Evolutionary conservation across 2,329 filamentous ascomycete species (phyloP).

Genomic region (Cylindrodendrum hubeiense): DNA sequence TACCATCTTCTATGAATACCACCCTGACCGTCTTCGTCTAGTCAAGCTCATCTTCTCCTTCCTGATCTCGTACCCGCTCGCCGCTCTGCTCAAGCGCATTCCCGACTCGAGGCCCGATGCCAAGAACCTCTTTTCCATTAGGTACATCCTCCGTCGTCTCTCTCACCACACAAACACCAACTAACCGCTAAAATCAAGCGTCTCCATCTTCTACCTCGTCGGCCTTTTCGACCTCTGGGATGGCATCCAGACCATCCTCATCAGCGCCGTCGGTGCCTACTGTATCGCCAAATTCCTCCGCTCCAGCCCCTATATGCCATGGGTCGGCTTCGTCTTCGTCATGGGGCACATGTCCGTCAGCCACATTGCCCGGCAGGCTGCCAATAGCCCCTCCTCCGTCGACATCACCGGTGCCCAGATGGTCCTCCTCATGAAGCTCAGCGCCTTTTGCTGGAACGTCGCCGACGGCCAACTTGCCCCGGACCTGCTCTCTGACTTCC

Average conservation of each 20-base stretch:
- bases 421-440: conserved; percentile 98
- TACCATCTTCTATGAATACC: background rate
- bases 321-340: conserved; percentile 92
- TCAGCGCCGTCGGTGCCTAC: conserved; percentile 85
- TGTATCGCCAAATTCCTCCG: conserved; percentile 85
- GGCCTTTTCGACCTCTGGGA: conserved; percentile 94
- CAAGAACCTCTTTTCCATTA: conserved; percentile 91
- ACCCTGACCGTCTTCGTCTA: conserved; percentile 54
- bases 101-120: conserved; percentile 85
- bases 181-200: conserved; percentile 57
- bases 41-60: conserved; percentile 95
- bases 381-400: conserved; percentile 73
- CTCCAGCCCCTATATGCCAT: conserved; percentile 92
- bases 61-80: conserved; percentile 91
- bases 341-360: conserved; percentile 96
- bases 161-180: background rate
- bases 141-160: conserved; percentile 58
- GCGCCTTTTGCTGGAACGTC: conserved; percentile 97
- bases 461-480: conserved; percentile 88
- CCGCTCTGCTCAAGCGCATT: conserved; percentile 88
- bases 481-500: conserved; percentile 84
- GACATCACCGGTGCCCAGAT: conserved; percentile 98
- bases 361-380: conserved; percentile 85
- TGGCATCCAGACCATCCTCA: conserved; percentile 82
- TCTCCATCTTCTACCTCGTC: conserved; percentile 90